A percentile compares a stretch with the other conserved stretches of the same genome.
phyloP scores from a whole-genome alignment of 257 asterid genomes.

The Solanum pennellii region DNA sequence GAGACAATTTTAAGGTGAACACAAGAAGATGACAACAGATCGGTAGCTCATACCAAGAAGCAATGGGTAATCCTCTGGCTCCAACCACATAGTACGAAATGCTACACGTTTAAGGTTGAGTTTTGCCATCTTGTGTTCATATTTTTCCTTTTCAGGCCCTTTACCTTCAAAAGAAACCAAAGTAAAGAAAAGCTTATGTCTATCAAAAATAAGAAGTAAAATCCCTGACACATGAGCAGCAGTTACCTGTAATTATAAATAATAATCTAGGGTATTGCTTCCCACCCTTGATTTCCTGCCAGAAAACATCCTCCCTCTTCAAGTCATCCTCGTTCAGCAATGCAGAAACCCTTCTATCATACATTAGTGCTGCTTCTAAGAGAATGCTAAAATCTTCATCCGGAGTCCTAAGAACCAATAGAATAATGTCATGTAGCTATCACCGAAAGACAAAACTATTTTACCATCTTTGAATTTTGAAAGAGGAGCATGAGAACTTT shows the following conservation, averaged over 20 bases:
- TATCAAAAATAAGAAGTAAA: neutral
- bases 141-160: conserved; percentile 97
- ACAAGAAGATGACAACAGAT: neutral
- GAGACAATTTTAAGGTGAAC: neutral
- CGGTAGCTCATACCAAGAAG: conserved; percentile 65
- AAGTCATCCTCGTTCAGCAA: conserved; percentile 62
- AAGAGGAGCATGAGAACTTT: neutral
- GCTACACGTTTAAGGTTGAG: conserved; percentile 85
- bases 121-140: conserved; percentile 68
- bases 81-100: conserved; percentile 91
- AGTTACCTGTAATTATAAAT: conserved; percentile 86
- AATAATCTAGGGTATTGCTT: conserved; percentile 73
- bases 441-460: neutral
- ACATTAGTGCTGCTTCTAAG: conserved; percentile 94
- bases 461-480: neutral
- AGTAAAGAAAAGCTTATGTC: neutral
- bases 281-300: conserved; percentile 60
- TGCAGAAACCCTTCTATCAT: conserved; percentile 91
- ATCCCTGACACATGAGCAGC: neutral
- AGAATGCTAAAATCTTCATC: conserved; percentile 93
- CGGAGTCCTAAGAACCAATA: conserved; percentile 58
- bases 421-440: neutral
- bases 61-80: conserved; percentile 92
- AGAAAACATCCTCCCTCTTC: conserved; percentile 42
- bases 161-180: conserved; percentile 44